These are phyloP conservation scores for Colletotrichum gloeosporioides DNA, from an alignment of 2,329 filamentous ascomycete species.

Conservation along the genomic window DNA sequence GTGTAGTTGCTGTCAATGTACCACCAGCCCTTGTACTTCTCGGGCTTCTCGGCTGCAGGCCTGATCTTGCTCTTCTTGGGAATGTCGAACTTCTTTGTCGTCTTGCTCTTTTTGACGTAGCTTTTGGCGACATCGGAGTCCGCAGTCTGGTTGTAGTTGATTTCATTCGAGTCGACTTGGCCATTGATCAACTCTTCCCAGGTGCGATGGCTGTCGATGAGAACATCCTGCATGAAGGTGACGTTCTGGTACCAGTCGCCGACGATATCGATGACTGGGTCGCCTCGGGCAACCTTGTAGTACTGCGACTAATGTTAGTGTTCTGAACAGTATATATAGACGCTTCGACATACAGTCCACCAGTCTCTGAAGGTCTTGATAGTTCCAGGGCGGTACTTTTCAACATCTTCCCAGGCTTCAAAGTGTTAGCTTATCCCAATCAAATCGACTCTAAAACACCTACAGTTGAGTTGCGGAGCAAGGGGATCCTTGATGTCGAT, in stretches of 20 bases:
- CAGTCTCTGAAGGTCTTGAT: slow-evolving; percentile 40
- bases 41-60: slow-evolving; percentile 33
- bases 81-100: slow-evolving; percentile 35
- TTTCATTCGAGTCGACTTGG: slow-evolving; percentile 38
- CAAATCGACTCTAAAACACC: background rate
- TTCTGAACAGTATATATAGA: fast-evolving
- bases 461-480: slow-evolving; percentile 37
- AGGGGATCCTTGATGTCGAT: slow-evolving; percentile 44
- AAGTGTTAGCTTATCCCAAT: background rate
- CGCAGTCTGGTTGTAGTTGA: slow-evolving; percentile 47
- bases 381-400: slow-evolving; percentile 42
- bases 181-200: slow-evolving; percentile 45
- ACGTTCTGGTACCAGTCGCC: slow-evolving; percentile 41
- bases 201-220: slow-evolving; percentile 41
- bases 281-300: slow-evolving; percentile 44
- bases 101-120: slow-evolving; percentile 35
- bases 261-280: slow-evolving; percentile 39
- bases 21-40: slow-evolving; percentile 41
- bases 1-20: slow-evolving; percentile 39
- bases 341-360: slow-evolving; percentile 36
- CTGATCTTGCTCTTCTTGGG: slow-evolving; percentile 33
- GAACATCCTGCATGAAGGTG: slow-evolving; percentile 32
- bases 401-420: slow-evolving; percentile 39
- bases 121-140: slow-evolving; percentile 32
- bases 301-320: slow-evolving; percentile 28